Evolutionary conservation across 106 monocot genomes (phyloP).

Genomic region (Gastrodia elata): DNA sequence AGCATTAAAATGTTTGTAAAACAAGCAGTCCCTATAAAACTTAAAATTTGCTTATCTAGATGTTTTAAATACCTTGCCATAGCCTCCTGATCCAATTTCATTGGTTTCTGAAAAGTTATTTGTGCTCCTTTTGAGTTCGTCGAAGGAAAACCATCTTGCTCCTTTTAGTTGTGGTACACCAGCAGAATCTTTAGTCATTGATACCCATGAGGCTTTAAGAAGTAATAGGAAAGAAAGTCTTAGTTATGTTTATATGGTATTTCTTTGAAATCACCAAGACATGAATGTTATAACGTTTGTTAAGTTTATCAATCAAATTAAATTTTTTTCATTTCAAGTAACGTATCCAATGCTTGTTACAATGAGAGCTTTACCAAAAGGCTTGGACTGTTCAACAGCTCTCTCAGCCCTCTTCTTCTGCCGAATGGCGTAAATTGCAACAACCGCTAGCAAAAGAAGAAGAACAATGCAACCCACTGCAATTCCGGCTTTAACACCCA

Average conservation of each 20-base stretch:
- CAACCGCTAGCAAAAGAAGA: slow-evolving; percentile 22
- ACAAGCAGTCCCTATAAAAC: too few relatives aligned
- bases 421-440: slow-evolving; percentile 47
- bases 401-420: slow-evolving; percentile 62
- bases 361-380: slow-evolving; percentile 50
- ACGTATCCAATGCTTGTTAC: background rate
- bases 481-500: slow-evolving; percentile 41
- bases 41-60: background rate
- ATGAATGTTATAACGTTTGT: too few relatives aligned
- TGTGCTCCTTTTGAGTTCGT: slow-evolving; percentile 57
- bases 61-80: slow-evolving; percentile 54
- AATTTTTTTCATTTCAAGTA: background rate
- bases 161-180: slow-evolving; percentile 63
- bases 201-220: slow-evolving; percentile 57
- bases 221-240: slow-evolving; percentile 3
- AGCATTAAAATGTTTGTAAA: too few relatives aligned
- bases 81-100: slow-evolving; percentile 77
- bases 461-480: slow-evolving; percentile 36
- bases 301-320: too few relatives aligned
- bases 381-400: slow-evolving; percentile 34
- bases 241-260: slow-evolving; percentile 11
- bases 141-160: slow-evolving; percentile 75
- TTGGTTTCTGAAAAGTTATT: slow-evolving; percentile 57
- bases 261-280: background rate
- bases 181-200: slow-evolving; percentile 34